These are phyloP conservation scores for Cucurbita moschata DNA, from an alignment of 306 rosid species.

Conservation along the genomic window DNA sequence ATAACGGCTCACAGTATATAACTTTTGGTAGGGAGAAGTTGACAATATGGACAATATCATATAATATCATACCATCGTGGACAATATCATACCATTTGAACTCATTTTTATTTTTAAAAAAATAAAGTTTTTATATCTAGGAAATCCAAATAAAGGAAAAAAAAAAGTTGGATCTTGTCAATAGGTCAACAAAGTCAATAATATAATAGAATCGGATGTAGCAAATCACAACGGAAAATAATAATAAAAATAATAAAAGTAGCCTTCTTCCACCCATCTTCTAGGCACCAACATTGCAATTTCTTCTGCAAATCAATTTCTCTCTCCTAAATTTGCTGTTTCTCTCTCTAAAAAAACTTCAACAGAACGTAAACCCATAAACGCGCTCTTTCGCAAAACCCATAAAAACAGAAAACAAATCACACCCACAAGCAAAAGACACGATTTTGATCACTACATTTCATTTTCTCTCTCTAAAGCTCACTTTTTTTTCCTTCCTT, in stretches of 20 bases:
- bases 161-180: no score
- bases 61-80: no score
- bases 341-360: not conserved
- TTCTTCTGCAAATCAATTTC: not conserved
- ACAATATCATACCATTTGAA: no score
- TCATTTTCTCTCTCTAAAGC: not conserved
- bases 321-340: not conserved
- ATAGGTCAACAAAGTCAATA: not conserved
- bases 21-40: no score
- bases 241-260: not conserved
- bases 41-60: no score
- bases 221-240: not conserved
- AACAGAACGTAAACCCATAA: not conserved
- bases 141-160: no score
- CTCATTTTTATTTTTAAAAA: no score
- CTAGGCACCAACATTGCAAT: not conserved
- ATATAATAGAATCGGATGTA: not conserved
- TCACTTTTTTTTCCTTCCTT: not conserved
- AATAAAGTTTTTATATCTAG: no score
- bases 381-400: not conserved
- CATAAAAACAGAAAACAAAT: not conserved
- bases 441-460: not conserved
- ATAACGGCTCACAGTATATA: no score
- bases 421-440: not conserved
- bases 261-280: not conserved